Percentiles rank a stretch among this genome's conserved stretches.
These are phyloP conservation scores for Paecilomyces dactylethromorphus DNA, from an alignment of 2,329 filamentous ascomycete species.

Conservation along the genomic window DNA sequence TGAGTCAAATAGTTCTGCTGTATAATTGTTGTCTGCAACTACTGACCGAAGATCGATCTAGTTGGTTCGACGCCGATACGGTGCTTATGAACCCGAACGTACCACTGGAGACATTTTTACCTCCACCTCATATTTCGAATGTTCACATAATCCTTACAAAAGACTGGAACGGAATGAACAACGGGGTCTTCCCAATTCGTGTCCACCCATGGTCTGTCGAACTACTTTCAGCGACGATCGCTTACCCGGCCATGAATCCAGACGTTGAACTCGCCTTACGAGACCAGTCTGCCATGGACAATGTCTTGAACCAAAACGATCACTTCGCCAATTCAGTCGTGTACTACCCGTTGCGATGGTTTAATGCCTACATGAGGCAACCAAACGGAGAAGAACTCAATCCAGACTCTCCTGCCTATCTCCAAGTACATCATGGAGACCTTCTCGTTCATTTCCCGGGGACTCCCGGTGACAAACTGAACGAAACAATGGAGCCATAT, in stretches of 20 bases:
- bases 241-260: conserved; percentile 17
- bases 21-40: too few relatives aligned
- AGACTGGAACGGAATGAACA: conserved; percentile 28
- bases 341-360: conserved; percentile 11
- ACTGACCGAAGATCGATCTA: conserved; percentile 2
- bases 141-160: conserved; percentile 23
- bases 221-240: conserved; percentile 20
- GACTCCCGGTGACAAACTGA: conserved; percentile 1
- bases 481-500: conserved; percentile 7
- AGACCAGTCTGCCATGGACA: conserved; percentile 11
- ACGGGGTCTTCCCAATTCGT: conserved; percentile 27
- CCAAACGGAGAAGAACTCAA: conserved; percentile 2
- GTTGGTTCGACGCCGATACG: conserved; percentile 28
- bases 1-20: conserved; percentile 6
- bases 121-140: conserved; percentile 19
- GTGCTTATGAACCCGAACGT: conserved; percentile 28
- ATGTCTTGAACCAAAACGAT: conserved; percentile 9
- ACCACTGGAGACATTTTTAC: conserved; percentile 26
- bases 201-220: conserved; percentile 27
- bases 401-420: conserved; percentile 1
- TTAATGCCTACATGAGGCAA: conserved; percentile 11
- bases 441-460: conserved; percentile 13
- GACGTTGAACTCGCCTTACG: conserved; percentile 12
- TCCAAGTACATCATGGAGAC: conserved; percentile 9
- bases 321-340: conserved; percentile 9